phyloP scores from a whole-genome alignment of 129 eudicot species.

The Apium graveolens region DNA sequence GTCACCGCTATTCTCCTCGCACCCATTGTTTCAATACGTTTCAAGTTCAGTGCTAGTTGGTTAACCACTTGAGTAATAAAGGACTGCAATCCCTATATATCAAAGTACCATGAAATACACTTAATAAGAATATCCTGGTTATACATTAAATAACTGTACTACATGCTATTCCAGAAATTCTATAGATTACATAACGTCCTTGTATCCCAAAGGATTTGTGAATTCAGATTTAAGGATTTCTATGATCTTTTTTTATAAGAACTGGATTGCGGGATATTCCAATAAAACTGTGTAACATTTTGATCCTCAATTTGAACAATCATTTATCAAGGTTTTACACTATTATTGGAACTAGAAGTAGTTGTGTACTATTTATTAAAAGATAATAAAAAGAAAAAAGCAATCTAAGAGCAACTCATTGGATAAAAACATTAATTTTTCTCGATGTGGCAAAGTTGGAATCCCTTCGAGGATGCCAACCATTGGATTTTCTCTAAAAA shows the following conservation, averaged over 20 bases:
- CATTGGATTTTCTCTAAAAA: neutral
- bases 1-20: constrained; percentile 45
- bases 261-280: neutral
- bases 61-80: constrained; percentile 49
- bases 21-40: constrained; percentile 42
- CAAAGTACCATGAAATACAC: neutral
- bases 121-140: neutral
- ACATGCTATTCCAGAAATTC: neutral
- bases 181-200: neutral
- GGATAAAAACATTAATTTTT: no score
- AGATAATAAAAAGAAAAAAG: neutral
- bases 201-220: neutral
- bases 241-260: neutral
- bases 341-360: neutral
- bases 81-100: constrained; percentile 37
- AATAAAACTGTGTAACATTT: neutral
- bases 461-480: no score
- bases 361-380: neutral
- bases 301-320: neutral
- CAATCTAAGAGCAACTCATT: neutral
- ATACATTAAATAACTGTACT: neutral
- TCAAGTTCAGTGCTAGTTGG: constrained; percentile 47
- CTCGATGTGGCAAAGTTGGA: no score
- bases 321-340: neutral
- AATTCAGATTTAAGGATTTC: neutral